phyloP scores from a whole-genome alignment of 768 basidiomycete species.

The Tulasnella sp. region DNA sequence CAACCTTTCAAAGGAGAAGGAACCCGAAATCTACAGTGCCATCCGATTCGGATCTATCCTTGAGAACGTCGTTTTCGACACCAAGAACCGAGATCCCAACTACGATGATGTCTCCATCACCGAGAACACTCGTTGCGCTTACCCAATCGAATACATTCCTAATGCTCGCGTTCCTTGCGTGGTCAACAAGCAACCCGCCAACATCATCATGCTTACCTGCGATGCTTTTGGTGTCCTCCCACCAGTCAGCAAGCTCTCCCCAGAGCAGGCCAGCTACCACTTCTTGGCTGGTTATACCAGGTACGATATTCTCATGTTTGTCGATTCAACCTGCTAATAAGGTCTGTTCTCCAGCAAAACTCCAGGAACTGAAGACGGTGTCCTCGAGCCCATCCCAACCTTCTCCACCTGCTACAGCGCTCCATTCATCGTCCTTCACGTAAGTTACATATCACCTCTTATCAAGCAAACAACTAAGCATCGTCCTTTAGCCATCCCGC shows the following conservation, averaged over 20 bases:
- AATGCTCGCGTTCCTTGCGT: slow-evolving; percentile 90
- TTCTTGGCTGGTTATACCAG: slow-evolving; percentile 95
- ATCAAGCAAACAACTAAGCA: background rate
- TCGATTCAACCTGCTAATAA: slow-evolving; percentile 8
- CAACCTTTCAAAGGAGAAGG: slow-evolving; percentile 93
- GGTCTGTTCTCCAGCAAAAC: slow-evolving; percentile 55
- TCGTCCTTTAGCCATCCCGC: slow-evolving; percentile 49
- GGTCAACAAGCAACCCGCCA: slow-evolving; percentile 76
- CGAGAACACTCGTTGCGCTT: slow-evolving; percentile 98
- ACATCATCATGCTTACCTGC: slow-evolving; percentile 95
- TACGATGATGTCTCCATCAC: slow-evolving; percentile 96
- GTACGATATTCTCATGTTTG: slow-evolving; percentile 30
- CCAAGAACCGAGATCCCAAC: slow-evolving; percentile 65
- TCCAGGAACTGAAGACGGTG: slow-evolving; percentile 96
- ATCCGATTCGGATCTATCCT: slow-evolving; percentile 93
- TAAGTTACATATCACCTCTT: background rate
- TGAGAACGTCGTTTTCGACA: slow-evolving; percentile 98
- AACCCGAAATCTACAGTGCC: slow-evolving; percentile 93
- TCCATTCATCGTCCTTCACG: slow-evolving; percentile 96
- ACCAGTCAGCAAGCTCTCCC: slow-evolving; percentile 81
- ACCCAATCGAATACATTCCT: slow-evolving; percentile 95
- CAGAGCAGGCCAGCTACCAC: slow-evolving; percentile 94
- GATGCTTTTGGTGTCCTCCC: slow-evolving; percentile 98
- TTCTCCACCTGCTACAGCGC: slow-evolving; percentile 99
- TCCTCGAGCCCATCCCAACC: slow-evolving; percentile 94